These are phyloP conservation scores for Oxytropis ochrocephala DNA, from an alignment of 306 rosid genomes.

Conservation along the genomic window DNA sequence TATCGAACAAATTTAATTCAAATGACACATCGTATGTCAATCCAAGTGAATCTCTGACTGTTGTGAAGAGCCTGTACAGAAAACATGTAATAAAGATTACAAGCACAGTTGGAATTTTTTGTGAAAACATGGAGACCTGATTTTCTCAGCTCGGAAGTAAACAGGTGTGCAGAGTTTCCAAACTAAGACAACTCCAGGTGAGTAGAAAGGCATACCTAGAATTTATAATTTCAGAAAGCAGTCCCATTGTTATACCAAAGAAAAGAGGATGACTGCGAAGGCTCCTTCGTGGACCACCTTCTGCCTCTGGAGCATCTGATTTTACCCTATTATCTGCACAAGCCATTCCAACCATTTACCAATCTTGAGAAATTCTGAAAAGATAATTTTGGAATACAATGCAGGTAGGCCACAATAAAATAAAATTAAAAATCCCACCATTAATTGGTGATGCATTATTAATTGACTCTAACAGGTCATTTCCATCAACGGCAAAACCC, in stretches of 20 bases:
- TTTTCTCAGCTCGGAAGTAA: not conserved
- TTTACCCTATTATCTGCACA: conserved; percentile 44
- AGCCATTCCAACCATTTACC: conserved; percentile 7
- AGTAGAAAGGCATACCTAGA: conserved; percentile 64
- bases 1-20: conserved; percentile 83
- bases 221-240: conserved; percentile 90
- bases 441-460: conserved; percentile 31
- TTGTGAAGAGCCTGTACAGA: conserved; percentile 82
- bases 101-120: conserved; percentile 3
- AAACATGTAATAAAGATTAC: conserved; percentile 19
- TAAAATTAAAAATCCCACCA: conserved; percentile 38
- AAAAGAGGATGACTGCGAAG: conserved; percentile 79
- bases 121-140: not conserved
- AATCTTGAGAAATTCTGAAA: conserved; percentile 4
- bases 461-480: conserved; percentile 56
- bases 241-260: conserved; percentile 95
- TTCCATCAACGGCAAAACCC: conserved; percentile 84
- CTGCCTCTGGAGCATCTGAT: conserved; percentile 26
- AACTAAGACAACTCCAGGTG: conserved; percentile 11
- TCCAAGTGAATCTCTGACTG: conserved; percentile 92
- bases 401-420: no score
- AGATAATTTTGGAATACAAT: not conserved
- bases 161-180: conserved; percentile 9
- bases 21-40: conserved; percentile 96
- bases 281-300: conserved; percentile 43